Conservation (phyloP, 768 basidiomycete genomes). For the Crucibulum laeve region DNA sequence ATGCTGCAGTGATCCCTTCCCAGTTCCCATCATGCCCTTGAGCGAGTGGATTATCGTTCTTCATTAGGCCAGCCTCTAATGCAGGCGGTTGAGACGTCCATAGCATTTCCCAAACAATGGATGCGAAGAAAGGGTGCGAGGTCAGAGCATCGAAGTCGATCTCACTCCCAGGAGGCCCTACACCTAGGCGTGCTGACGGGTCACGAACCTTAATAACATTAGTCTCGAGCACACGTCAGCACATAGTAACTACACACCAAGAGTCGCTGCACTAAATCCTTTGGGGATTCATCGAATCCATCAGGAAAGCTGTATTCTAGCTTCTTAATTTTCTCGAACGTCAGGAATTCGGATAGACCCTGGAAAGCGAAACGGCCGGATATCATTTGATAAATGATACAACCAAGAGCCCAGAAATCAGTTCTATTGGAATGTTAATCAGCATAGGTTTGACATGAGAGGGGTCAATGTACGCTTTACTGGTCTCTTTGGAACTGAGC, state of each 20-base stretch:
- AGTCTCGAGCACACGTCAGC: slow-evolving; percentile 1
- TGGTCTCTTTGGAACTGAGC: slow-evolving; percentile 66
- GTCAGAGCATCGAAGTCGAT: slow-evolving; percentile 46
- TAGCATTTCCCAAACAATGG: slow-evolving; percentile 55
- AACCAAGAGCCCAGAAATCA: slow-evolving; percentile 94
- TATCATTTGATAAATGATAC: slow-evolving; percentile 91
- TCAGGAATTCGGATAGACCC: slow-evolving; percentile 88
- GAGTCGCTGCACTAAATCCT: slow-evolving; percentile 73
- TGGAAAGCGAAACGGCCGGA: slow-evolving; percentile 90
- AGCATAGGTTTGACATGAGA: slow-evolving; percentile 1
- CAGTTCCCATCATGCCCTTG: slow-evolving; percentile 33
- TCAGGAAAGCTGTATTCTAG: slow-evolving; percentile 86
- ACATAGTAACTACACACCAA: slow-evolving; percentile 47
- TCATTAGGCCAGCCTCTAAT: slow-evolving; percentile 54
- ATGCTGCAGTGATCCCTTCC: slow-evolving; percentile 50
- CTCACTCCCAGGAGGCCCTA: slow-evolving; percentile 31
- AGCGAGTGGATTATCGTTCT: slow-evolving; percentile 32
- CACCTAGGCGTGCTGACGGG: slow-evolving; percentile 57
- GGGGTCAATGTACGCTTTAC: slow-evolving; percentile 53
- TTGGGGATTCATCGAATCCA: slow-evolving; percentile 77
- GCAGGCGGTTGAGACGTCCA: slow-evolving; percentile 63
- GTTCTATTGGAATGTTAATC: slow-evolving; percentile 47
- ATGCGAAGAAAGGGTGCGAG: slow-evolving; percentile 56
- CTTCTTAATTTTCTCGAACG: slow-evolving; percentile 90
- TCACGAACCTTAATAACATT: slow-evolving; percentile 43